Conservation (phyloP, 352 stramenopile species). For the Globisporangium sylvaticum region DNA sequence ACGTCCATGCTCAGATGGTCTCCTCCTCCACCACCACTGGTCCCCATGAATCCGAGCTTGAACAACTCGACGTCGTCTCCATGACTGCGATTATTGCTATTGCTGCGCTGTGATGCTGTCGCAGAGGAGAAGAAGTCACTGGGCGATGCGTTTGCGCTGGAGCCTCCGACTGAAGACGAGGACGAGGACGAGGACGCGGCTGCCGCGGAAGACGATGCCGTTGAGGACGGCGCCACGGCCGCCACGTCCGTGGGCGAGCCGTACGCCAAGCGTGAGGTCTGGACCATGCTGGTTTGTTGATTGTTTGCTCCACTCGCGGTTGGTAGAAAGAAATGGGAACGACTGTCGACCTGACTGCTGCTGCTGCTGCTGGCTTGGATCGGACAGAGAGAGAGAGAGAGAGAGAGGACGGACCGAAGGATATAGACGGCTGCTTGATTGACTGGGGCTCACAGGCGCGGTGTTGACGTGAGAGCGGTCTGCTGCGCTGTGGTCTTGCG, state of each 20-base stretch:
- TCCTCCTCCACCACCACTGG: background rate
- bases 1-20: conserved; percentile 14
- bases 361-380: too few relatives aligned
- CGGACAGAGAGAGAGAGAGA: too few relatives aligned
- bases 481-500: too few relatives aligned
- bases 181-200: background rate
- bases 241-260: conserved; percentile 8
- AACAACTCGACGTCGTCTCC: background rate
- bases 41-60: conserved; percentile 2
- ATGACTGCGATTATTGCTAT: background rate
- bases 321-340: background rate
- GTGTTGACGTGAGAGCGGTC: too few relatives aligned
- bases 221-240: background rate
- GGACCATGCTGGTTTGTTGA: background rate
- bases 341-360: too few relatives aligned
- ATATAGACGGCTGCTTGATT: too few relatives aligned
- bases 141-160: background rate
- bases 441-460: too few relatives aligned
- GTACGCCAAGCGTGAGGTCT: background rate
- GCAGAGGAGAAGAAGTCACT: background rate
- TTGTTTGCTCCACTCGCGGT: background rate
- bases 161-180: background rate
- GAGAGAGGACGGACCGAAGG: too few relatives aligned
- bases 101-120: background rate
- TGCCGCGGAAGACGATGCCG: background rate